Base-by-base conservation (phyloP, 2,329 filamentous ascomycete genomes). In the Phialemoniopsis sp. region DNA sequence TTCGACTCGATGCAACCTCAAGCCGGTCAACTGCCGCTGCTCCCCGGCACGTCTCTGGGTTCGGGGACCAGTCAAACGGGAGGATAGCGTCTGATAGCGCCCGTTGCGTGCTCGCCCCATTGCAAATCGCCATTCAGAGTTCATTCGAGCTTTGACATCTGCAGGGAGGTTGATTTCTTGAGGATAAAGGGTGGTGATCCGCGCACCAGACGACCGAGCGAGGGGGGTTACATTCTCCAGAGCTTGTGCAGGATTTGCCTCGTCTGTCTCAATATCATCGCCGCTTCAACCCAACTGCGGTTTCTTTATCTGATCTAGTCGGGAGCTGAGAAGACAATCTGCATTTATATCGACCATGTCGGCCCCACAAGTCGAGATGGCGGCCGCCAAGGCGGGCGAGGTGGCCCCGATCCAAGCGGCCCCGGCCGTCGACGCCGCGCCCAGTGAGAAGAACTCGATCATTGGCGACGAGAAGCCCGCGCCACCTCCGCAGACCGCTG, bases 361-460 rank as follows among this genome's bases (percentile, higher is more conserved):
- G 21, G 21, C 21, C 21, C n/a, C 33, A 17, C 18, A 34, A 34
- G 18, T 32, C 15, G 30, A 32, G 13, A 32, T 32, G 30, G n/a
- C 30, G 13, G 30, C 15, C 7, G 15, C 30, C 21, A 26, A 26
- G 21, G 21, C 21, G 6, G 21, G 21, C 21, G 21, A 26, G 21
- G 21, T 26, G 21, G 21, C 21, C 10, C 21, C 21, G 21, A 26
- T 26, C 21, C 21, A 26, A 26, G 21, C 21, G 6, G 21, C 21
- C 6, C 21, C 21, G 21, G 21, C 21, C 21, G 21, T 32, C 29
- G 10, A n/a, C 29, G 29, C 29, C 29, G 29, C 29, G 21, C 21
- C 21, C 21, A 26, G 21, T 18, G 34, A 37, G 34, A 37, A n/a
- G 29, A 26, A 28, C 19, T 37, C 21, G n/a, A 14, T 32, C 37